Base-by-base conservation (phyloP, 148 eudicot genomes). In the Pharnaceum exiguum region DNA sequence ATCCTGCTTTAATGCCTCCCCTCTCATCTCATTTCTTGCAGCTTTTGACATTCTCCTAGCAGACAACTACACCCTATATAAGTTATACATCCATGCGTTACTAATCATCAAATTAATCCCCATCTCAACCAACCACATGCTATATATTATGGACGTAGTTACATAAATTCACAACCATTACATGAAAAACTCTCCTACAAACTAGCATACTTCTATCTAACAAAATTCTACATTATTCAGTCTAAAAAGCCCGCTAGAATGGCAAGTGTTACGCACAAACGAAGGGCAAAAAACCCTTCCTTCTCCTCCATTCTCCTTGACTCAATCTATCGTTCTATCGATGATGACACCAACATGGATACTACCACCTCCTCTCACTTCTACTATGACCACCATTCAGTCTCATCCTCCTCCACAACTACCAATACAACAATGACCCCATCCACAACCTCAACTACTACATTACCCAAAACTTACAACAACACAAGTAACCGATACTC, bases 271-370 rank as follows among this genome's bases (percentile, higher is more conserved):
- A 59, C 32, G 8, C 65, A 47, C 27, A 55, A 48, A 18, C 57
- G 66, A 39, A 59, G 72, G 45, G 59, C 72, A 5, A 82, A 71
- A 55, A 62, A 66, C 9, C 95, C 89, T 4, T 83, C 90, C 0
- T 83, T 87, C 54, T 83, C 95, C 4, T 87, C 95, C 9, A 68
- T 80, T 26, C 90, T 87, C 28, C 83, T 87, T 28, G 95, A 87
- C 50, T 55, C 90, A 25, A 81, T 87, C 29, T 81, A 78, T 55
- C 79, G 72, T 9, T 86, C 89, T 1, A 74, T 83, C 10, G 95
- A 87, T 32, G 80, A 30, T 17, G 51, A 62, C 17, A 21, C 49
- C 31, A 38, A 15, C 26, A 29, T 38, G 27, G 30, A 11, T 24
- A 28, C 40, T n/a, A n/a, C 38, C 35, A 48, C 67, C 21, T 4